These are phyloP conservation scores for Leishmania braziliensis DNA, from an alignment of 208 protist genomes.

Conservation along the genomic window DNA sequence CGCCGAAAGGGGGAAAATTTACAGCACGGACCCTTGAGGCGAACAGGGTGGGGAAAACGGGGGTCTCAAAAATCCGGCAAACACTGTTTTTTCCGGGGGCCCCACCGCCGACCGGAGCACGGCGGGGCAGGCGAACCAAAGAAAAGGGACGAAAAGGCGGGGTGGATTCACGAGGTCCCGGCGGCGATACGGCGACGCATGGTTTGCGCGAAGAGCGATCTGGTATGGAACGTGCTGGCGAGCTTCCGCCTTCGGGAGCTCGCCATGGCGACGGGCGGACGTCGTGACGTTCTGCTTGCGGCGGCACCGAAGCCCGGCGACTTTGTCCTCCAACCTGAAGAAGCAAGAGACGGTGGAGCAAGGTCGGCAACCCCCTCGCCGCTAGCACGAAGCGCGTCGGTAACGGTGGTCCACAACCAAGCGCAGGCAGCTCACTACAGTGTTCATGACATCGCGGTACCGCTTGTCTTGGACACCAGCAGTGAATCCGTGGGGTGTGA, in stretches of 20 bases:
- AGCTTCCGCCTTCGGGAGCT: constrained; percentile 61
- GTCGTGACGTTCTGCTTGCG: constrained; percentile 22
- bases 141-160: neutral
- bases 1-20: too few species aligned
- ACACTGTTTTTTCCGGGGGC: too few species aligned
- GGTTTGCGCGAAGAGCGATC: constrained; percentile 29
- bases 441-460: constrained; percentile 24
- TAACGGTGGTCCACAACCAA: constrained; percentile 23
- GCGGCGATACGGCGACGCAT: constrained; percentile 32
- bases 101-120: too few species aligned
- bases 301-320: constrained; percentile 53
- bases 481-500: constrained; percentile 12
- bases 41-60: too few species aligned
- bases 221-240: constrained; percentile 80
- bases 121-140: too few species aligned
- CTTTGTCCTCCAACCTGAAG: constrained; percentile 41
- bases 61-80: too few species aligned
- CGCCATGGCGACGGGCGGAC: constrained; percentile 20
- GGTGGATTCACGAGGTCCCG: constrained; percentile 49
- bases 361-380: neutral
- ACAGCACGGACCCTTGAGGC: too few species aligned
- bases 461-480: constrained; percentile 12
- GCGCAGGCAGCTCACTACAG: constrained; percentile 15
- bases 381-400: neutral
- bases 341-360: neutral